phyloP scores from a whole-genome alignment of 495 filamentous ascomycete species.

The Aspergillus indologenus region DNA sequence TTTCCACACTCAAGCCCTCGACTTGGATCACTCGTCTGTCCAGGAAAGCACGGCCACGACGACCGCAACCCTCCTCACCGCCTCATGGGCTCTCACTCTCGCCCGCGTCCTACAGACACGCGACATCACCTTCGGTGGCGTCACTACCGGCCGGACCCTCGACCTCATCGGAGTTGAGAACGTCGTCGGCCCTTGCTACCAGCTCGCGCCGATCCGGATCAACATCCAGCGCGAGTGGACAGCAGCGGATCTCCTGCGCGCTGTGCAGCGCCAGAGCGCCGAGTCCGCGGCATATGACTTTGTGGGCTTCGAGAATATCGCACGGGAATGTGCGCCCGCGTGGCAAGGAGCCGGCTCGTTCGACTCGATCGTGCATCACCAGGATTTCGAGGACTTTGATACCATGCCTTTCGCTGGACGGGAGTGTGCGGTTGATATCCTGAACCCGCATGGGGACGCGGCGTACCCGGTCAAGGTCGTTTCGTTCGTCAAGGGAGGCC shows the following conservation, averaged over 20 bases:
- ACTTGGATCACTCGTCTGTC: constrained; percentile 36
- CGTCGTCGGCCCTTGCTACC: constrained; percentile 45
- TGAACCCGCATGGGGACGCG: constrained; percentile 37
- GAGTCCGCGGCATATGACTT: constrained; percentile 30
- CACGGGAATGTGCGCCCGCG: constrained; percentile 24
- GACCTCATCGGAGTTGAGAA: constrained; percentile 42
- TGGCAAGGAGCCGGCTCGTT: constrained; percentile 14
- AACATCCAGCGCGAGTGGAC: constrained; percentile 34
- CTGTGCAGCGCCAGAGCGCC: constrained; percentile 31
- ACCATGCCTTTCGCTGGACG: constrained; percentile 39
- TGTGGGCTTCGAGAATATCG: constrained; percentile 32
- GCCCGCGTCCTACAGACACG: constrained; percentile 43
- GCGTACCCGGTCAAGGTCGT: constrained; percentile 38
- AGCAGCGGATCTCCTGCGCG: constrained; percentile 31
- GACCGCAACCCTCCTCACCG: constrained; percentile 53
- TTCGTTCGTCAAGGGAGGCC: constrained; percentile 31
- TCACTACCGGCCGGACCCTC: constrained; percentile 50
- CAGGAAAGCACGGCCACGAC: constrained; percentile 44
- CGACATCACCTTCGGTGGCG: constrained; percentile 61
- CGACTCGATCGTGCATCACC: constrained; percentile 36
- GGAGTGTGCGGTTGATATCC: constrained; percentile 34
- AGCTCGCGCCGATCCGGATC: constrained; percentile 36
- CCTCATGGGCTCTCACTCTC: constrained; percentile 60
- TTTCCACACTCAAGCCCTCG: constrained; percentile 36
- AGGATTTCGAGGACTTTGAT: constrained; percentile 32